Evolutionary conservation across 257 asterid species (phyloP).

Genomic region (Vinca minor): DNA sequence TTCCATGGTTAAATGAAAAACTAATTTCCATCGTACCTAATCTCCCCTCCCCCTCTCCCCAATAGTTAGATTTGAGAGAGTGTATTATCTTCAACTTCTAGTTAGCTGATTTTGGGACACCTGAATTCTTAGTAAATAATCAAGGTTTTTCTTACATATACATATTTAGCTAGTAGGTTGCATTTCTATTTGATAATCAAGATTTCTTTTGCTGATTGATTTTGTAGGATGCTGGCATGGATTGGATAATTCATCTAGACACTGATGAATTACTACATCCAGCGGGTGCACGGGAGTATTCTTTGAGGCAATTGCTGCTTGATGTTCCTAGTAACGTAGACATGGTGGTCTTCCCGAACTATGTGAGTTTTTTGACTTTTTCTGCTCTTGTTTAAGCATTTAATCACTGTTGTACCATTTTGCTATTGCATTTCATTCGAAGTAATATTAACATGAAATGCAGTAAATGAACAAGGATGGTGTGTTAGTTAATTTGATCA

Average conservation of each 20-base stretch:
- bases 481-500: background rate
- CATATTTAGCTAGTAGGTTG: background rate
- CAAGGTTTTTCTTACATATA: background rate
- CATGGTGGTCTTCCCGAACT: conserved; percentile 96
- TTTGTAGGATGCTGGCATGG: conserved; percentile 76
- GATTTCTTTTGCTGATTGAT: background rate
- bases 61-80: background rate
- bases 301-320: conserved; percentile 74
- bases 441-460: too few relatives aligned
- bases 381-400: background rate
- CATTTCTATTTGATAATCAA: background rate
- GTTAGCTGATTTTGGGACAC: background rate
- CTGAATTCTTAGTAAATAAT: background rate
- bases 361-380: too few relatives aligned
- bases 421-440: background rate
- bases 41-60: background rate
- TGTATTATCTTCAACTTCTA: background rate
- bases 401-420: background rate
- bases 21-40: background rate
- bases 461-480: background rate
- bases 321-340: conserved; percentile 82
- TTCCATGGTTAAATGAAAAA: background rate
- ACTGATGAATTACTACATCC: conserved; percentile 96
- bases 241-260: conserved; percentile 96
- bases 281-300: conserved; percentile 84